Base-by-base conservation (phyloP, 495 filamentous ascomycete species). In the Neurospora sp. region DNA sequence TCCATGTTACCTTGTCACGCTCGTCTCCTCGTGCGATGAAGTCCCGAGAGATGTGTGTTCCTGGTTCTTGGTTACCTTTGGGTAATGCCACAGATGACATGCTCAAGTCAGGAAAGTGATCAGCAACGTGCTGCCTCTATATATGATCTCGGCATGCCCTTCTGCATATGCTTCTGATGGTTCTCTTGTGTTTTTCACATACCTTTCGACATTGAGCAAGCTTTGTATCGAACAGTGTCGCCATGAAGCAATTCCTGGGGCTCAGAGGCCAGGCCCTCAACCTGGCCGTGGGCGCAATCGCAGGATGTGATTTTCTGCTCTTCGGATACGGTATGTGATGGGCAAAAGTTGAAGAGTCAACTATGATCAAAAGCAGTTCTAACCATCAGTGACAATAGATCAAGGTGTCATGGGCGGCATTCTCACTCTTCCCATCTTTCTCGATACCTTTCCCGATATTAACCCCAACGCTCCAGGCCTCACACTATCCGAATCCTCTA, bases 271-370 rank as follows among this genome's bases (percentile, higher is more conserved):
- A 83, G 46, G 83, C 83, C 79, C 86, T 93, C 42, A 91, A 92
- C 75, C 83, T 90, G 74, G 90, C 89, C 71, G 89, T 93, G 72
- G 89, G 89, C 48, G 76, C 90, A 11, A 85, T 93, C 70, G 91
- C 91, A 69, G 90, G 91, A 75, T 87, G 90, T 76, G 91, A 92
- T 79, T 93, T 93, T 77, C 80, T 92, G 77, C 78, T 83, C 12
- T 84, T 84, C 70, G 83, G 83, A 69, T 84, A 84, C 62, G 82
- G 82, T 84, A 83, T 73, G 75, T 70, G 2, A 71, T 46, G 10
- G 14, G 5, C 16, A 27, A 11, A n/a, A 31, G 2, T 42, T 39
- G 27, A 44, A 41, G 48, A 31, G 27, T 66, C 14, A 18, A 18
- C 37, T 18, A 44, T 71, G 46, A 16, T 31, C 12, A 20, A 37